Base-by-base conservation (phyloP, 2,329 filamentous ascomycete species). In the Phialocephala subalpina region DNA sequence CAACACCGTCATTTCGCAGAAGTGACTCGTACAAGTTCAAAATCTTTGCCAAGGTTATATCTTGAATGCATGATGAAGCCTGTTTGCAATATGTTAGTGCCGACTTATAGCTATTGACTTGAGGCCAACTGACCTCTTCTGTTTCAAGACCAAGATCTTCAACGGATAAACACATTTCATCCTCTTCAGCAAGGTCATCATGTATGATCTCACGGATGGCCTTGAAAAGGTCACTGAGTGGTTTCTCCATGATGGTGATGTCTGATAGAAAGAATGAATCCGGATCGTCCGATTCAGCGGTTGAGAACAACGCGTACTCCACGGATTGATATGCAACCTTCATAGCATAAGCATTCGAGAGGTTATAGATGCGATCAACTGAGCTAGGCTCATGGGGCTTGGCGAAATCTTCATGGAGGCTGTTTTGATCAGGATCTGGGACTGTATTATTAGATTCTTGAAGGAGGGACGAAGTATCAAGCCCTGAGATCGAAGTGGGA, bases 251-350 rank as follows among this genome's bases (percentile, higher is more conserved):
- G 47, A 90, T 75, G 35, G 80, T 80, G 67, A 84, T 80, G 71
- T 90, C 84, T 69, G 84, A 80, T 25, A 90, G 78, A 52, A 90
- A 85, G 67, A 82, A 88, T 0, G 81, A 82, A 68, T 86, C 82
- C 7, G 85, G 82, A 35, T 83, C 80, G 63, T 86, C 83, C 64
- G 82, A 80, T 66, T 82, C 81, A 25, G 79, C 78, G 2, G 84
- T 86, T 40, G 86, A 85, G 71, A 90, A 90, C 8, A 90, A 76
- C 16, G 83, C 85, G 67, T 88, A 86, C 62, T 86, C 83, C 58
- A 79, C 80, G 16, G 82, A 83, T 66, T 83, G 81, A 72, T 88
- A 90, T n/a, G 82, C 73, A 20, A 90, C 80, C 47, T 82, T 81
- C 20, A 88, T 81, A 56, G 74, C 85, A 77, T 16, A 81, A 66